Conservation (phyloP, 2,329 filamentous ascomycete genomes). For the Diaporthe sp. region DNA sequence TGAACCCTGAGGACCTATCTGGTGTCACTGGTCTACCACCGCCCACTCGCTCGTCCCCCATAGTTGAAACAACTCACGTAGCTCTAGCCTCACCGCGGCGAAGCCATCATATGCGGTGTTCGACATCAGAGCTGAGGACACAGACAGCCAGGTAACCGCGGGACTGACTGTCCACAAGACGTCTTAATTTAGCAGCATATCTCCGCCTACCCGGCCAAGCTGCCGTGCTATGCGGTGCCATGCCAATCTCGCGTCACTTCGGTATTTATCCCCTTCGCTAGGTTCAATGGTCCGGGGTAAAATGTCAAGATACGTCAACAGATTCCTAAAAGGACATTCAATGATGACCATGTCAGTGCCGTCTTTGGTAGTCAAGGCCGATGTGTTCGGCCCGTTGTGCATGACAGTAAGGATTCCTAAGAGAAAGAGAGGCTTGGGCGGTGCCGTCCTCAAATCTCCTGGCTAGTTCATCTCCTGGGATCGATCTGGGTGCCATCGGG, state of each 20-base stretch:
- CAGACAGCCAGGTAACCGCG: not conserved
- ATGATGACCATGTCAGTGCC: not conserved
- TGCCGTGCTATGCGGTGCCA: not conserved
- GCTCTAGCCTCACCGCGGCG: not conserved
- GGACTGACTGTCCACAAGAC: not conserved
- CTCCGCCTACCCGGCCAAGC: not conserved
- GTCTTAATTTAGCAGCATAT: constrained; percentile 16
- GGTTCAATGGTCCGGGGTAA: not conserved
- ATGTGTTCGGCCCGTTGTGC: constrained; percentile 15
- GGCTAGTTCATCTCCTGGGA: not conserved
- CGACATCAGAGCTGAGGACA: not conserved
- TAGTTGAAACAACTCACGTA: not conserved
- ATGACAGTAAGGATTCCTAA: not conserved
- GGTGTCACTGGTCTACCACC: not conserved
- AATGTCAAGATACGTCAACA: not conserved
- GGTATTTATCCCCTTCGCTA: constrained; percentile 19
- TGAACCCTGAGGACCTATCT: not conserved
- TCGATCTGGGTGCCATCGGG: not conserved
- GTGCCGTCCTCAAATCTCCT: constrained; percentile 16
- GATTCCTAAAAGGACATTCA: not conserved
- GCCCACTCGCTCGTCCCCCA: not conserved
- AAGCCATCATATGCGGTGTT: not conserved
- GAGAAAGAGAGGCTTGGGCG: not conserved
- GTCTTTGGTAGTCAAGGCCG: constrained; percentile 7
- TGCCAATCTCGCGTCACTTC: not conserved